Evolutionary conservation across 2,329 filamentous ascomycete genomes (phyloP).

Genomic region (Leptosphaerulina australis): DNA sequence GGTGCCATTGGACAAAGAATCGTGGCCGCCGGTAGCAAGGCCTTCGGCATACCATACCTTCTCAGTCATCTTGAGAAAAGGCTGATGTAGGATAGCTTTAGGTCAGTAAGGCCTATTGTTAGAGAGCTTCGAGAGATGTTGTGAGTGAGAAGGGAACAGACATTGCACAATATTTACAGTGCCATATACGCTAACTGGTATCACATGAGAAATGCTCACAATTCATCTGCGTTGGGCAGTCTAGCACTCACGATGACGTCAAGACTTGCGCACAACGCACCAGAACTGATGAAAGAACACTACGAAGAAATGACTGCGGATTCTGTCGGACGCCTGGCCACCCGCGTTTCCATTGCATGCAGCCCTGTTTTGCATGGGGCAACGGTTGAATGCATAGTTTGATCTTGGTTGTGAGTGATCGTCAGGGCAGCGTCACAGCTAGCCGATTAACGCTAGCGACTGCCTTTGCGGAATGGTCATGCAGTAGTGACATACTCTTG

Average conservation of each 20-base stretch:
- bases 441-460: constrained; percentile 4
- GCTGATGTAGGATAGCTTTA: too few relatives aligned
- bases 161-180: not conserved
- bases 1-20: not conserved
- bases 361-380: not conserved
- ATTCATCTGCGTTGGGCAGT: not conserved
- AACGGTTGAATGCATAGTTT: not conserved
- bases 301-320: not conserved
- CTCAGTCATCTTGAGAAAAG: constrained; percentile 7
- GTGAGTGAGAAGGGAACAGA: not conserved
- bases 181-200: not conserved
- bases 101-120: too few relatives aligned
- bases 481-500: too few relatives aligned
- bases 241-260: constrained; percentile 11
- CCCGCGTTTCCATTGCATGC: not conserved
- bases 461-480: not conserved
- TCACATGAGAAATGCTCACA: not conserved
- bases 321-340: not conserved
- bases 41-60: constrained; percentile 11
- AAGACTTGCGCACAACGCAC: not conserved
- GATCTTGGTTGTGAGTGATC: constrained; percentile 2
- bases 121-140: too few relatives aligned
- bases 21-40: not conserved
- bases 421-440: constrained; percentile 5
- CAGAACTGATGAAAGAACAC: not conserved